Evolutionary conservation across 1,139 yeast genomes (phyloP).

Genomic region (Taphrina communis): DNA sequence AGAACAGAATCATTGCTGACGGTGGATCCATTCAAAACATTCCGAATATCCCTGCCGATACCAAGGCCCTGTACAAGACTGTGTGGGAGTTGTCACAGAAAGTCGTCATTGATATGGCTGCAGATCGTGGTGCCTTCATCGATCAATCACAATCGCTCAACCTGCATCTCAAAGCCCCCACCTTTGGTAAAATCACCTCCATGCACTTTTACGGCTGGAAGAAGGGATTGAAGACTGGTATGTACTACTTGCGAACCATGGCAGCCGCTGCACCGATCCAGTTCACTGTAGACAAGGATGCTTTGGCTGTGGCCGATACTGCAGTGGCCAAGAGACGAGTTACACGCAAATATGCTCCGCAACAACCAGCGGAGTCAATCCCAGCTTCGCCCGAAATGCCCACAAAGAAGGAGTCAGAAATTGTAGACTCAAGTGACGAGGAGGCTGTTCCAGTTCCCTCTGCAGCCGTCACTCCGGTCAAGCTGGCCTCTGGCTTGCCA

Average conservation of each 20-base stretch:
- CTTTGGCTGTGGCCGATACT: slow-evolving; percentile 51
- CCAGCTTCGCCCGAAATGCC: slow-evolving; percentile 38
- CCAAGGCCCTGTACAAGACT: slow-evolving; percentile 83
- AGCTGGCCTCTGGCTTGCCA: slow-evolving; percentile 25
- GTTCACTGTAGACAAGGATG: slow-evolving; percentile 76
- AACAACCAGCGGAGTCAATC: slow-evolving; percentile 47
- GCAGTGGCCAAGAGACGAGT: slow-evolving; percentile 45
- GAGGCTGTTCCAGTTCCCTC: slow-evolving; percentile 45
- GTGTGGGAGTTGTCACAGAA: slow-evolving; percentile 97
- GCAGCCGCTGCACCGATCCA: slow-evolving; percentile 95
- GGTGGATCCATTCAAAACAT: slow-evolving; percentile 87
- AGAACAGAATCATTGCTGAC: slow-evolving; percentile 74
- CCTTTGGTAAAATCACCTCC: slow-evolving; percentile 91
- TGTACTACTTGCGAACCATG: slow-evolving; percentile 94
- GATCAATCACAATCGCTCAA: slow-evolving; percentile 95
- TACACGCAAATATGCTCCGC: slow-evolving; percentile 37
- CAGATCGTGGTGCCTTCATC: slow-evolving; percentile 89
- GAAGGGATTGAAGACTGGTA: slow-evolving; percentile 95
- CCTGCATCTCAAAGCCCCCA: slow-evolving; percentile 81
- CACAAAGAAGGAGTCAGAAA: slow-evolving; percentile 33
- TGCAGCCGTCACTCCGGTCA: slow-evolving; percentile 43
- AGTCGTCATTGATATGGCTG: slow-evolving; percentile 89
- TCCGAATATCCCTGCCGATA: slow-evolving; percentile 73
- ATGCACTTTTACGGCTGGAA: slow-evolving; percentile 99
- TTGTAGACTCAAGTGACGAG: slow-evolving; percentile 41